Conservation (phyloP, 306 rosid species). For the Begonia loranthoides region DNA sequence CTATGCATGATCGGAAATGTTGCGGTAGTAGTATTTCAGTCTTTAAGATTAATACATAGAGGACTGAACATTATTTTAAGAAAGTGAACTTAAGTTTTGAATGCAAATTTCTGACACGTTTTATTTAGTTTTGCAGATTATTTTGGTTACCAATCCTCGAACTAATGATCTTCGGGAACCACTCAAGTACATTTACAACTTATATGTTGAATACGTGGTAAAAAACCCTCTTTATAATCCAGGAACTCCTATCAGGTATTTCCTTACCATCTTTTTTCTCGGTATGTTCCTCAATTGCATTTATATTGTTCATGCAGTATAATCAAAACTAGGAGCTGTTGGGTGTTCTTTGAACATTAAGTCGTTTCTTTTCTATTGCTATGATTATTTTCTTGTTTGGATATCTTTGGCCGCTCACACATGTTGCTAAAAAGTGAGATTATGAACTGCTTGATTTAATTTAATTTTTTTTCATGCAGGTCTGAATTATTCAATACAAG, state of each 20-base stretch:
- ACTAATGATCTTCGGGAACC: conserved; percentile 82
- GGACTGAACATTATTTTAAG: too few species aligned
- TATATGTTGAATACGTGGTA: conserved; percentile 89
- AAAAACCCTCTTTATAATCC: conserved; percentile 82
- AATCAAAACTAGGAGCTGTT: neutral
- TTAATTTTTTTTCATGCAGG: conserved; percentile 26
- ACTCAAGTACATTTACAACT: conserved; percentile 76
- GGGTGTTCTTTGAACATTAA: too few species aligned
- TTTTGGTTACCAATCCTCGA: conserved; percentile 87
- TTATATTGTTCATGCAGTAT: neutral
- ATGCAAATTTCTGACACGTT: too few species aligned
- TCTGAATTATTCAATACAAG: conserved; percentile 78
- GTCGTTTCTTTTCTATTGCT: neutral
- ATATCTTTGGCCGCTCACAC: neutral
- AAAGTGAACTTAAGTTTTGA: too few species aligned
- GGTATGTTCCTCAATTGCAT: neutral
- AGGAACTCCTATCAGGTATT: conserved; percentile 71
- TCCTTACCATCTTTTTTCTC: neutral
- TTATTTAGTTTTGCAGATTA: conserved; percentile 36
- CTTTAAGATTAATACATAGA: too few species aligned
- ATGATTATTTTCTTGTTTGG: neutral
- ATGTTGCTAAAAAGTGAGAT: neutral
- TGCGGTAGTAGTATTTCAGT: too few species aligned
- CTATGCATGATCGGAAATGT: too few species aligned
- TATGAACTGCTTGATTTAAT: neutral